Conservation (phyloP, 2,329 filamentous ascomycete genomes). For the Myriangium duriaei region DNA sequence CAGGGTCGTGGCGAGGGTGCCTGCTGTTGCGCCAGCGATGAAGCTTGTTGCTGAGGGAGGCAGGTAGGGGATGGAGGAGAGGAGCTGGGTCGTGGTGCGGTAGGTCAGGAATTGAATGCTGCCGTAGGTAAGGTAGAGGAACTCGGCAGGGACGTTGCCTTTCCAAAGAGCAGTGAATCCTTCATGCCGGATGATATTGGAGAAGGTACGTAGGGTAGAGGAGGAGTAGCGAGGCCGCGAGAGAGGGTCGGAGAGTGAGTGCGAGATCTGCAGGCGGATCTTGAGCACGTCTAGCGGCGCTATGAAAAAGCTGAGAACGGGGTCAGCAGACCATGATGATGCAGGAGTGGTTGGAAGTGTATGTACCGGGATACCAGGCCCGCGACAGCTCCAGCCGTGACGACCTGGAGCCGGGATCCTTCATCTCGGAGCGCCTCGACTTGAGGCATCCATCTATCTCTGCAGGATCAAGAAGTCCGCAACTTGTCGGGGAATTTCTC, state of each 20-base stretch:
- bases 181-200: conserved; percentile 59
- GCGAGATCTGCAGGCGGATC: conserved; percentile 85
- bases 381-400: conserved; percentile 55
- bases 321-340: conserved; percentile 7
- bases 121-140: conserved; percentile 86
- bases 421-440: conserved; percentile 57
- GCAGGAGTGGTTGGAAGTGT: background rate
- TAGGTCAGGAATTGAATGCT: conserved; percentile 85
- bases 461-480: too few relatives aligned
- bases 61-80: conserved; percentile 44
- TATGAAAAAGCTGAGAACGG: conserved; percentile 60
- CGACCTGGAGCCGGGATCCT: conserved; percentile 55
- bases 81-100: conserved; percentile 55
- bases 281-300: conserved; percentile 96
- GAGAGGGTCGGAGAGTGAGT: conserved; percentile 65
- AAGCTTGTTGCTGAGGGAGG: conserved; percentile 66
- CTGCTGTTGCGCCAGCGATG: conserved; percentile 68
- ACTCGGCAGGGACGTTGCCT: conserved; percentile 89
- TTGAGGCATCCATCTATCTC: conserved; percentile 47
- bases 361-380: conserved; percentile 74
- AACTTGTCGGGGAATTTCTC: too few relatives aligned
- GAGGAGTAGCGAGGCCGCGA: conserved; percentile 34
- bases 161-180: conserved; percentile 86
- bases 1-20: conserved; percentile 64
- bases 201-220: conserved; percentile 47